These are phyloP conservation scores for Solanum piurae DNA, from an alignment of 257 asterid genomes.

Conservation along the genomic window DNA sequence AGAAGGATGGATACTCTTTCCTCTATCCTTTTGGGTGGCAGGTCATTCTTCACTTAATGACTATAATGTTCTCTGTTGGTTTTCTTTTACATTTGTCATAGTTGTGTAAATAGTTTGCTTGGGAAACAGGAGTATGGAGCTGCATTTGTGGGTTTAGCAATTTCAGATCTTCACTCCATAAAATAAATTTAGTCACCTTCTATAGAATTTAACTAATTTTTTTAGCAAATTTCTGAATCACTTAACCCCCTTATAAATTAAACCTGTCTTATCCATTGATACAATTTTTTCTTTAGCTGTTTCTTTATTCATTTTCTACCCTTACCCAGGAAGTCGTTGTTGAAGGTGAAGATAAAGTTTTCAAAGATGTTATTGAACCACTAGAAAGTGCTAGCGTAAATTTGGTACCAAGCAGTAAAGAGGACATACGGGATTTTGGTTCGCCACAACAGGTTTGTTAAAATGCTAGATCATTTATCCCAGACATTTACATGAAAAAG, in stretches of 20 bases:
- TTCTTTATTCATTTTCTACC: background rate
- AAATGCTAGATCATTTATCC: background rate
- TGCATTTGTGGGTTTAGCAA: background rate
- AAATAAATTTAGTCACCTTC: background rate
- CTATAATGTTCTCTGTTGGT: background rate
- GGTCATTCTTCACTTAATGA: slow-evolving; percentile 21
- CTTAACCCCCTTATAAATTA: background rate
- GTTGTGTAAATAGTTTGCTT: background rate
- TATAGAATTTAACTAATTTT: background rate
- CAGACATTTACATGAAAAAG: background rate
- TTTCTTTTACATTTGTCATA: background rate
- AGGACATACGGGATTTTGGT: slow-evolving; percentile 83
- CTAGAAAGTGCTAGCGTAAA: slow-evolving; percentile 85
- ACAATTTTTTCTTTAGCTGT: background rate
- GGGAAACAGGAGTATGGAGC: background rate
- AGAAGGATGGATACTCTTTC: slow-evolving; percentile 76
- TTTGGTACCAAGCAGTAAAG: slow-evolving; percentile 66
- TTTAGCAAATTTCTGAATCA: background rate
- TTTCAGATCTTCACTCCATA: background rate
- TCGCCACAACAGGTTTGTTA: slow-evolving; percentile 64
- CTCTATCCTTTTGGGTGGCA: slow-evolving; percentile 93
- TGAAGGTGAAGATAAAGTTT: slow-evolving; percentile 95
- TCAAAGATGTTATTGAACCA: slow-evolving; percentile 92
- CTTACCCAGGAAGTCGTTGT: slow-evolving; percentile 58
- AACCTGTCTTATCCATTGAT: background rate